These are phyloP conservation scores for Mycena sp. DNA, from an alignment of 1,284 basidiomycete species.

Conservation along the genomic window DNA sequence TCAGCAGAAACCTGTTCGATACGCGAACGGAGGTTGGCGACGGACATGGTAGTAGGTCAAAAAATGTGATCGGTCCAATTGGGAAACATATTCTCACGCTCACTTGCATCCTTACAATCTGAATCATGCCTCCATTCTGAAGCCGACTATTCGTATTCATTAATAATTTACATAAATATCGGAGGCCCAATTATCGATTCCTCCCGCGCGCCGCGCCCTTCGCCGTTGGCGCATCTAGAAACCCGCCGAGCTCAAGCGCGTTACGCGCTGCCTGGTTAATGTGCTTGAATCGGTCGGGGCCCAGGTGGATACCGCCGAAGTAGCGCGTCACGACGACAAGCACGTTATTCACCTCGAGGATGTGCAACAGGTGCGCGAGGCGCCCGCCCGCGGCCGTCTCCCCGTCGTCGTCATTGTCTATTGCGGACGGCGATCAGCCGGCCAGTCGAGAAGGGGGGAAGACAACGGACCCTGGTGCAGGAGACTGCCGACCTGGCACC, in stretches of 20 bases:
- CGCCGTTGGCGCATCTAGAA: slow-evolving; percentile 58
- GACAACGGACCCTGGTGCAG: slow-evolving; percentile 77
- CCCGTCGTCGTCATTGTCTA: slow-evolving; percentile 94
- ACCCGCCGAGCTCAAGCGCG: slow-evolving; percentile 85
- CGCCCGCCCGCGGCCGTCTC: slow-evolving; percentile 91
- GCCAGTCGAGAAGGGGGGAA: neutral
- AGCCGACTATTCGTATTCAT: no score
- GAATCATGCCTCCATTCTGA: no score
- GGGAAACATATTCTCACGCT: no score
- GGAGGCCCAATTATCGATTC: no score
- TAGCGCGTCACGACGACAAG: slow-evolving; percentile 87
- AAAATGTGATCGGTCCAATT: no score
- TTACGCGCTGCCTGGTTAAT: slow-evolving; percentile 92
- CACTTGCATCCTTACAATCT: no score
- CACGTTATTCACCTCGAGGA: slow-evolving; percentile 84
- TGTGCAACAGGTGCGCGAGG: slow-evolving; percentile 88
- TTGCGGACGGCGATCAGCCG: neutral
- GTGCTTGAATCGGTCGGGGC: slow-evolving; percentile 92
- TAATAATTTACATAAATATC: no score
- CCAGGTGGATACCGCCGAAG: slow-evolving; percentile 84
- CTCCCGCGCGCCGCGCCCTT: slow-evolving; percentile 35
- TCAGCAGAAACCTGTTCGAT: neutral
- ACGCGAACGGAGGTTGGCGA: neutral
- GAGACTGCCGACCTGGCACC: slow-evolving; percentile 72
- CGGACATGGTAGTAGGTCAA: slow-evolving; percentile 2